phyloP scores from a whole-genome alignment of 2,329 filamentous ascomycete species.

The Calonectria montana region DNA sequence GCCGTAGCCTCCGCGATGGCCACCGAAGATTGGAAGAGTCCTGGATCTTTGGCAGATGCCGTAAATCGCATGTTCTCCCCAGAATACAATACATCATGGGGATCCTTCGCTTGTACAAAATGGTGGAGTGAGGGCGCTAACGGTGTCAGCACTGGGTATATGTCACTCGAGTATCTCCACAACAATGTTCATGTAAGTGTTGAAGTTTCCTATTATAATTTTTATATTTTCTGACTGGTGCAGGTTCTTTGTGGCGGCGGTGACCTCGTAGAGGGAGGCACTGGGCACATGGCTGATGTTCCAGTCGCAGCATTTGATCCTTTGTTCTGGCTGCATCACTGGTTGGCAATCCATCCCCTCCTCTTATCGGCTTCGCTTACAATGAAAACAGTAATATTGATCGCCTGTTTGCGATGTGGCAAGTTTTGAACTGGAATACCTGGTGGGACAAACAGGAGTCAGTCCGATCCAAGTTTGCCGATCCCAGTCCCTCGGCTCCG shows the following conservation, averaged over 20 bases:
- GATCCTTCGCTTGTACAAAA: conserved; percentile 16
- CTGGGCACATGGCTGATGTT: conserved; percentile 66
- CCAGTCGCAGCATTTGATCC: conserved; percentile 73
- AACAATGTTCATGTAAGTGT: conserved; percentile 50
- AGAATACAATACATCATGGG: conserved; percentile 40
- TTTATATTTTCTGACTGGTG: background rate
- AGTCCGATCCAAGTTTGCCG: background rate
- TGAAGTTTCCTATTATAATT: too few relatives aligned
- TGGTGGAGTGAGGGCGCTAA: background rate
- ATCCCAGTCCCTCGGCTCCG: background rate
- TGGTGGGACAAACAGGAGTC: conserved; percentile 20
- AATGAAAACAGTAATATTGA: conserved; percentile 14
- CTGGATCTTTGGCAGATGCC: conserved; percentile 34
- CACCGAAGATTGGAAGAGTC: conserved; percentile 16
- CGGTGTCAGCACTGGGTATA: conserved; percentile 13
- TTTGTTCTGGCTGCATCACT: conserved; percentile 72
- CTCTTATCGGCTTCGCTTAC: background rate
- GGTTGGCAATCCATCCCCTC: conserved; percentile 29
- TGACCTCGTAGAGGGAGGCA: conserved; percentile 39
- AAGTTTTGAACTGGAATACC: conserved; percentile 17
- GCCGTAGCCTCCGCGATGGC: too few relatives aligned
- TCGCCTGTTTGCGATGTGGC: conserved; percentile 26
- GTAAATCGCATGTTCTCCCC: conserved; percentile 39
- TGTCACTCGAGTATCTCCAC: conserved; percentile 52
- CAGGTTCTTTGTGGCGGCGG: conserved; percentile 23